Evolutionary conservation across 2,329 filamentous ascomycete species (phyloP).

Genomic region (Pestalotiopsis sp.): DNA sequence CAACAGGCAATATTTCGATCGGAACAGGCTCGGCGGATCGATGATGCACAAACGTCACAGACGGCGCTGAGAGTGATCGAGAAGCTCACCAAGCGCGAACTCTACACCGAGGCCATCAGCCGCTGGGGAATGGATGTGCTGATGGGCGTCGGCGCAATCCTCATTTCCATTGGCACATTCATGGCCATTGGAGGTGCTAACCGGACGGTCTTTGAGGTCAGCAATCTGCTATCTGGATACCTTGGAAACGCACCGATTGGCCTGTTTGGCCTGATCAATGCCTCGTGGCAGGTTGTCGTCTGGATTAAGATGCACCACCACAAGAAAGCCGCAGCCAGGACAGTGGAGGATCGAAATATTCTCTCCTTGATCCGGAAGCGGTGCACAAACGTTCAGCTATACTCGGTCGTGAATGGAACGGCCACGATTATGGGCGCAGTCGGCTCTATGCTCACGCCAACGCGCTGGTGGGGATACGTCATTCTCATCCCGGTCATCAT

Average conservation of each 20-base stretch:
- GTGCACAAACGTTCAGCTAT: conserved; percentile 40
- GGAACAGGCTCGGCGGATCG: conserved; percentile 12
- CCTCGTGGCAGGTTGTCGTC: conserved; percentile 47
- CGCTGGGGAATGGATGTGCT: conserved; percentile 52
- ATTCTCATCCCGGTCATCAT: conserved; percentile 52
- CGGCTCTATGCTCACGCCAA: conserved; percentile 51
- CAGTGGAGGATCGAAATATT: conserved; percentile 26
- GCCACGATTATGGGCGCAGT: conserved; percentile 49
- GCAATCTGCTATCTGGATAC: conserved; percentile 57
- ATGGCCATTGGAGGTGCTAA: conserved; percentile 55
- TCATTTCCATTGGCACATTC: conserved; percentile 53
- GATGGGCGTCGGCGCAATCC: conserved; percentile 49
- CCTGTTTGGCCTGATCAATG: conserved; percentile 49
- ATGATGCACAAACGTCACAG: conserved; percentile 9
- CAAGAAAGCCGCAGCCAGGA: conserved; percentile 22
- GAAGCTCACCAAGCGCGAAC: conserved; percentile 44
- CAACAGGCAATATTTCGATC: conserved; percentile 38
- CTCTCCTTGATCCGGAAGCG: conserved; percentile 32
- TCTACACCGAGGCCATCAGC: conserved; percentile 52
- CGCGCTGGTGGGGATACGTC: conserved; percentile 54
- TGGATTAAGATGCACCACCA: conserved; percentile 42
- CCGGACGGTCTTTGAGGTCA: conserved; percentile 40
- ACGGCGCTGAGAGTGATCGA: conserved; percentile 31
- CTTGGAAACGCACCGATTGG: conserved; percentile 54
- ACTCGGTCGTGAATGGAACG: conserved; percentile 44